Evolutionary conservation across 2,329 filamentous ascomycete genomes (phyloP).

Genomic region (Penicillium verrucosum): DNA sequence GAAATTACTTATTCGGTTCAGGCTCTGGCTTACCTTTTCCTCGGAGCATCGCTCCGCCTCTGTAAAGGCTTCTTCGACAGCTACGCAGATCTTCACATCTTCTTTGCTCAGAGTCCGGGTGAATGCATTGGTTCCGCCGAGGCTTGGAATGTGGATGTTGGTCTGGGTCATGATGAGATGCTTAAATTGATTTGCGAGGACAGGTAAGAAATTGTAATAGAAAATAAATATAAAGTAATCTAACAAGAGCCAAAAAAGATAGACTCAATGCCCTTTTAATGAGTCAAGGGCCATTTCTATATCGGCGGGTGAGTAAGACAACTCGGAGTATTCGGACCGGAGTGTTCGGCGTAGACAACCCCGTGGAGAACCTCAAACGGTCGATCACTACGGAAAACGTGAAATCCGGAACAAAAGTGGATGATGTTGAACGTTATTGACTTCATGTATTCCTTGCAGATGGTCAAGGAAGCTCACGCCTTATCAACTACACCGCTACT

Average conservation of each 20-base stretch:
- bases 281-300: slow-evolving; percentile 4
- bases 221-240: background rate
- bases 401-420: background rate
- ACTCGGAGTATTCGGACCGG: slow-evolving; percentile 7
- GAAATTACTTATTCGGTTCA: background rate
- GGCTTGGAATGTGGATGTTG: slow-evolving; percentile 7
- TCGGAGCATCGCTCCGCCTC: slow-evolving; percentile 16
- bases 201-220: background rate
- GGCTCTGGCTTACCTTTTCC: slow-evolving; percentile 12
- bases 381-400: background rate
- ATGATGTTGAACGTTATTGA: background rate
- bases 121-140: slow-evolving; percentile 4
- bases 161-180: background rate
- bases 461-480: background rate
- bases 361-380: background rate
- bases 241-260: background rate
- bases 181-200: background rate
- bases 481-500: background rate
- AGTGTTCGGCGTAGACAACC: slow-evolving; percentile 4
- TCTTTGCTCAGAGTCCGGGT: slow-evolving; percentile 9
- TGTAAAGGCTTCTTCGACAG: slow-evolving; percentile 14
- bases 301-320: background rate
- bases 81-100: slow-evolving; percentile 15
- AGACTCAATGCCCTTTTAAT: background rate
- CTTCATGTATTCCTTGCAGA: background rate